Base-by-base conservation (phyloP, 2,329 filamentous ascomycete species). In the Aureobasidium sp. region DNA sequence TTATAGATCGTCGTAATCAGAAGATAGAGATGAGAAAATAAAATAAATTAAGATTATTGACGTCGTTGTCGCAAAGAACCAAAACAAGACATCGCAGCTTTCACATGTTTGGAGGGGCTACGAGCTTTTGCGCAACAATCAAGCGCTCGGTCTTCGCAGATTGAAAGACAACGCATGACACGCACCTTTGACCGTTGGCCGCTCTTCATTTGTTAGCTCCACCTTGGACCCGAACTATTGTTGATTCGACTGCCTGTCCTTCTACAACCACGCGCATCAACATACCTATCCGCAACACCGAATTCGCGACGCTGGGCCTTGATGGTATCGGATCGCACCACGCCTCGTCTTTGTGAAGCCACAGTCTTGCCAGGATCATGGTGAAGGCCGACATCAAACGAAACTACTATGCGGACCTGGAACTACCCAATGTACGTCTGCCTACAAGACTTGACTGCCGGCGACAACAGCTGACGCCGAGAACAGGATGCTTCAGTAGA, bases 391-490 rank as follows among this genome's bases (percentile, higher is more conserved):
- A 72, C 62, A 63, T 70, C 59, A 72, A 72, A 64, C 68, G 85
- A 69, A 89, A 95, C 76, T 94, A 94, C 75, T 96, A 96, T 76
- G 87, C 86, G 65, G 91, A 95, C 76, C 81, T 96, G 61, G 89
- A 90, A 66, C 77, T 96, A 62, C 75, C 84, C 1, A 78, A 83
- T 12, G 57, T 60, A 51, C 15, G 57, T 51, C 46, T 27, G 32
- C 46, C 15, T 12, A 6, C 7, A 7, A 29, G 26, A 34, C 12
- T 15, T 17, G 7, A 7, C n/a, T 9, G 24, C 13, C 8, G 7
- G 34, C 44, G 24, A 43, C 46, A 32, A n/a, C 5, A 15, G 24
- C 44, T 59, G 55, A 59, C 55, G 7, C 3, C 32, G 34, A 9
- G 10, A 15, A 41, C 26, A 60, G 57, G 83, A 82, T 68, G 89